Base-by-base conservation (phyloP, 768 basidiomycete species). In the Boletellus emodensis region DNA sequence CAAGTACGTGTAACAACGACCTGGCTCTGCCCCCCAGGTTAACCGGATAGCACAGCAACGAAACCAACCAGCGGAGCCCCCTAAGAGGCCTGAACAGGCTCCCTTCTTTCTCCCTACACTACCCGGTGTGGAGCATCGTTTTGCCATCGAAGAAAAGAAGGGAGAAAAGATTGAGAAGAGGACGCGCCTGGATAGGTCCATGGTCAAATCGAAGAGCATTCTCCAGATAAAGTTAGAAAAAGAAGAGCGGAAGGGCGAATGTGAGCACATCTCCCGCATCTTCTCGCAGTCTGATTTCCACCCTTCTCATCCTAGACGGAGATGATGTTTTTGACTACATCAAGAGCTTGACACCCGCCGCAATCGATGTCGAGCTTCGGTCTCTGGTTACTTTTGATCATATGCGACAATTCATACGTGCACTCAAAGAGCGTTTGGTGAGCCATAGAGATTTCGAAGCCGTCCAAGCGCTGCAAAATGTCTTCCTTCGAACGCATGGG, bases 101-200 rank as follows among this genome's bases (percentile, higher is more conserved):
- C 96, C 96, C 0, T 99, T 99, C 76, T 99, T 98, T 76, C 74
- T 99, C 14, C 96, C 95, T 18, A 92, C 94, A 1, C 70, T 97
- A 11, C 86, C 89, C 4, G 95, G 94, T 11, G 80, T 93, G 11
- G 91, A 94, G 50, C 77, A 83, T 15, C 80, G 90, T 15, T 95
- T 97, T 65, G 87, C 82, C 13, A 64, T 85, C 6, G 70, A 67
- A 64, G 52, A 71, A 54, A 59, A 75, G 69, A 67, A 74, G 68
- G 46, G 62, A 49, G 58, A 65, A 55, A 57, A 65, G 65, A 44
- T 69, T 57, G 55, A 60, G 52, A 80, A 78, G 52, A 55, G 72
- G 37, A 78, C 81, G 8, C 75, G 74, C 42, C 64, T 90, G 40
- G 75, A 83, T 34, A 81, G 79, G 51, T 68, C 70, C 12, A 71